Conservation (phyloP, 1,284 basidiomycete species). For the Melampsora larici-populina region DNA sequence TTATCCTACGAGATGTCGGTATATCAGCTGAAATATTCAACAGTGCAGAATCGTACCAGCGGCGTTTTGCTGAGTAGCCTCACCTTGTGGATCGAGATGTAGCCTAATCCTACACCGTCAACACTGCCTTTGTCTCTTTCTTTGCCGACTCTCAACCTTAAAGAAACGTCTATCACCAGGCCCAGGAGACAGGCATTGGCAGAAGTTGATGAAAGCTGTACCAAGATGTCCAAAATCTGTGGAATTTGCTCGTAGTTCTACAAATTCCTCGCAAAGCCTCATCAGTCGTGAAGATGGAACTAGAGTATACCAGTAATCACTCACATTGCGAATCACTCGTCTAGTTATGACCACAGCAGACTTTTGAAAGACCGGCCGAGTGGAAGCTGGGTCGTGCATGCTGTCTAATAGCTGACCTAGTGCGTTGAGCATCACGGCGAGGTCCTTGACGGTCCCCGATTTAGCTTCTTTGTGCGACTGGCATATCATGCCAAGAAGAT, state of each 20-base stretch:
- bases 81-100: conserved; percentile 45
- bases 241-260: conserved; percentile 42
- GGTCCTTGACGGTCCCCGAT: neutral
- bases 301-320: neutral
- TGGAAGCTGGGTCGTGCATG: conserved; percentile 25
- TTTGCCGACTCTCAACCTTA: conserved; percentile 47
- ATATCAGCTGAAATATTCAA: too few relatives aligned
- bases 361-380: conserved; percentile 25
- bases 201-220: conserved; percentile 13
- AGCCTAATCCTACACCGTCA: conserved; percentile 44
- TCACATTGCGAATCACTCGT: conserved; percentile 40
- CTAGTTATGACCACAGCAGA: conserved; percentile 38
- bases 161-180: conserved; percentile 48
- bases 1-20: conserved; percentile 8
- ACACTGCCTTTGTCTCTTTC: conserved; percentile 46
- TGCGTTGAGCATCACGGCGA: conserved; percentile 14
- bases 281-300: neutral
- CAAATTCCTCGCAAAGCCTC: neutral
- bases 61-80: neutral
- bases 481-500: conserved; percentile 17
- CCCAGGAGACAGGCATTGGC: conserved; percentile 46
- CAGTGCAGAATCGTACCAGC: neutral
- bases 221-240: conserved; percentile 30
- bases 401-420: conserved; percentile 26
- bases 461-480: neutral